Percentiles rank a stretch among this genome's conserved stretches.
phyloP scores from a whole-genome alignment of 139 green algal genomes.

The Nannochloris sp. region DNA sequence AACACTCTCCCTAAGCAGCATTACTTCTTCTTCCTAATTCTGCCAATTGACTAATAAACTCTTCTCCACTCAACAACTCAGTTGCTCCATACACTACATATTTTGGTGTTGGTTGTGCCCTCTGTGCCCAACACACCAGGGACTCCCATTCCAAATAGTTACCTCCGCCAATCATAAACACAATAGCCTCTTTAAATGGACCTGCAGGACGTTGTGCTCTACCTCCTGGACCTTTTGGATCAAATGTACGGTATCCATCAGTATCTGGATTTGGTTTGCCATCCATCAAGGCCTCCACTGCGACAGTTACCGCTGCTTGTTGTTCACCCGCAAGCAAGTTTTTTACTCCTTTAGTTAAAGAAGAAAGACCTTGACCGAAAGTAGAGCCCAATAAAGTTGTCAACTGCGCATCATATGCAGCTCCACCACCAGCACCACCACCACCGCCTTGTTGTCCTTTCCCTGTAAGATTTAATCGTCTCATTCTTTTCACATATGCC shows the following conservation, averaged over 20 bases:
- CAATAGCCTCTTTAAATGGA: slow-evolving; percentile 77
- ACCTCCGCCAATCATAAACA: slow-evolving; percentile 96
- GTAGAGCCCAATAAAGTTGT: slow-evolving; percentile 91
- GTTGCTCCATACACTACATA: slow-evolving; percentile 90
- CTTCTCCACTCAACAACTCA: slow-evolving; percentile 70
- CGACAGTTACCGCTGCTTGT: slow-evolving; percentile 67
- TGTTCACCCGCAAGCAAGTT: slow-evolving; percentile 75
- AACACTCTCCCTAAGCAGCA: neutral
- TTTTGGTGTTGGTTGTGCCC: slow-evolving; percentile 34
- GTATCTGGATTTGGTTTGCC: slow-evolving; percentile 49
- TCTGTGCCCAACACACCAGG: slow-evolving; percentile 37
- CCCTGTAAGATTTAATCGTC: slow-evolving; percentile 74
- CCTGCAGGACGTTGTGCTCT: slow-evolving; percentile 26
- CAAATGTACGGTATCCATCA: slow-evolving; percentile 76
- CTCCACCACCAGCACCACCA: slow-evolving; percentile 25
- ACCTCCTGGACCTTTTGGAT: slow-evolving; percentile 67
- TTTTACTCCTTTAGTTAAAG: slow-evolving; percentile 88
- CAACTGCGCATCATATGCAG: slow-evolving; percentile 59
- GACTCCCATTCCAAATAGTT: slow-evolving; percentile 91
- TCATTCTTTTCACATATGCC: slow-evolving; percentile 82
- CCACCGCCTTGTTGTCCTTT: slow-evolving; percentile 9
- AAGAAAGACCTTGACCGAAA: slow-evolving; percentile 76
- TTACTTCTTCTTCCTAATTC: slow-evolving; percentile 52
- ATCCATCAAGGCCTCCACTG: slow-evolving; percentile 88
- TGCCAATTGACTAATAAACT: slow-evolving; percentile 74